Conservation (phyloP, 2,329 filamentous ascomycete species). For the Drechslerella stenobrocha region DNA sequence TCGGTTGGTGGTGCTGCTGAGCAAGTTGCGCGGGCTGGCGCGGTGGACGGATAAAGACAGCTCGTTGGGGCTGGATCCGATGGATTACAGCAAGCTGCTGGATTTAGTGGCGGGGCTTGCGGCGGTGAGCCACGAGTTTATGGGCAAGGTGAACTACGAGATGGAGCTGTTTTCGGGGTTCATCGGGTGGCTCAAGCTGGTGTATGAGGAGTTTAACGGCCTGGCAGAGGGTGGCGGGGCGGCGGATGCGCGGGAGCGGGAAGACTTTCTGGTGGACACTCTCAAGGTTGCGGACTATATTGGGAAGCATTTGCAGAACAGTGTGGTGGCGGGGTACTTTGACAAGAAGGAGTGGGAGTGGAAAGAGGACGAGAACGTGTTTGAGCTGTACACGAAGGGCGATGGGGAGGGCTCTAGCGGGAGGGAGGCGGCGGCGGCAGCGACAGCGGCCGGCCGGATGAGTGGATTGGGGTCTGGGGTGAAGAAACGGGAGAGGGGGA, state of each 20-base stretch:
- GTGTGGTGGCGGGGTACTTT: constrained; percentile 51
- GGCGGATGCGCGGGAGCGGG: constrained; percentile 44
- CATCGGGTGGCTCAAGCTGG: constrained; percentile 51
- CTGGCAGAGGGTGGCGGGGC: constrained; percentile 52
- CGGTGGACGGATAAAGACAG: constrained; percentile 59
- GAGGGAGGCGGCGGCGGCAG: constrained; percentile 7
- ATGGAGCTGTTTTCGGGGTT: constrained; percentile 52
- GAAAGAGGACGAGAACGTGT: constrained; percentile 51
- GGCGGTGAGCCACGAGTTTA: constrained; percentile 52
- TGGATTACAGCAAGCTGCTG: constrained; percentile 53
- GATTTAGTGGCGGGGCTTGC: constrained; percentile 52
- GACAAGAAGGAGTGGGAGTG: constrained; percentile 44
- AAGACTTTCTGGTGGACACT: constrained; percentile 50
- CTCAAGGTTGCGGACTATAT: constrained; percentile 53
- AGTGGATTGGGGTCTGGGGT: constrained; percentile 35
- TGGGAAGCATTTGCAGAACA: constrained; percentile 52
- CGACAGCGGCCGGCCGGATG: constrained; percentile 34
- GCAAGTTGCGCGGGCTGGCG: constrained; percentile 79
- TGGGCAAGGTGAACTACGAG: constrained; percentile 52
- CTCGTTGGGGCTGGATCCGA: constrained; percentile 52
- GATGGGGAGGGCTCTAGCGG: constrained; percentile 6
- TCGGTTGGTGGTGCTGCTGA: constrained; percentile 76
- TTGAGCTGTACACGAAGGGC: constrained; percentile 49
- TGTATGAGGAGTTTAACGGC: constrained; percentile 52
- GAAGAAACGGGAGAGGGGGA: constrained; percentile 47